Percentiles rank a stretch among this genome's conserved stretches.
These are phyloP conservation scores for Volvox carteri DNA, from an alignment of 163 green algal species.

Conservation along the genomic window DNA sequence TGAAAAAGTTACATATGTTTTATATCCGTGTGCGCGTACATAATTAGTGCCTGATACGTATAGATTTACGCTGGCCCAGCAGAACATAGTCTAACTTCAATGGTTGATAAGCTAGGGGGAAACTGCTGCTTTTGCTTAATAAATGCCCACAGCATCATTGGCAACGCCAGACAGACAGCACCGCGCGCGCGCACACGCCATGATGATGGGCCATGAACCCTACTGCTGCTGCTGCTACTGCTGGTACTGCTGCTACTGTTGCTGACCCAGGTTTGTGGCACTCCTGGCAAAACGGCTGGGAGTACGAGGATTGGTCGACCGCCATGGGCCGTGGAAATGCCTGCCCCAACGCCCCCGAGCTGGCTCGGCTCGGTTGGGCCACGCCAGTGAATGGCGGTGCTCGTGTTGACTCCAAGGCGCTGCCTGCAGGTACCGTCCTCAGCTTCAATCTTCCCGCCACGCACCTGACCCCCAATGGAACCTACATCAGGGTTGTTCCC, in stretches of 20 bases:
- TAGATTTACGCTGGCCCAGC: too few species aligned
- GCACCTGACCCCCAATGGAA: neutral
- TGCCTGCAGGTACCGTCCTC: neutral
- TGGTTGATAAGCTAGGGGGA: too few species aligned
- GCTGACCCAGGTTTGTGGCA: neutral
- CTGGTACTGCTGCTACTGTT: too few species aligned
- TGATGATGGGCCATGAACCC: neutral
- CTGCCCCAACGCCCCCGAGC: slow-evolving; percentile 7
- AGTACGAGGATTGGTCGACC: neutral
- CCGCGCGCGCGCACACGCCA: too few species aligned
- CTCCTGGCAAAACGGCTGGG: neutral
- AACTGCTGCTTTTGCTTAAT: too few species aligned
- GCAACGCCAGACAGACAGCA: too few species aligned
- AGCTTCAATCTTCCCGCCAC: slow-evolving; percentile 1
- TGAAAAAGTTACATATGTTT: too few species aligned
- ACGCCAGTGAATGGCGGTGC: neutral
- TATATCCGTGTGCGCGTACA: too few species aligned
- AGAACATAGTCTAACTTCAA: too few species aligned
- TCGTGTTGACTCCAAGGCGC: neutral
- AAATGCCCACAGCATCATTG: too few species aligned
- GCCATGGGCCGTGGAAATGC: neutral
- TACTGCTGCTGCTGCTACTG: neutral
- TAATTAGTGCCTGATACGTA: too few species aligned
- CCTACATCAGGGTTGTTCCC: too few species aligned
- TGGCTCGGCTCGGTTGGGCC: neutral